phyloP scores from a whole-genome alignment of 2,329 filamentous ascomycete genomes.

The Raffaelea deltoideospora region DNA sequence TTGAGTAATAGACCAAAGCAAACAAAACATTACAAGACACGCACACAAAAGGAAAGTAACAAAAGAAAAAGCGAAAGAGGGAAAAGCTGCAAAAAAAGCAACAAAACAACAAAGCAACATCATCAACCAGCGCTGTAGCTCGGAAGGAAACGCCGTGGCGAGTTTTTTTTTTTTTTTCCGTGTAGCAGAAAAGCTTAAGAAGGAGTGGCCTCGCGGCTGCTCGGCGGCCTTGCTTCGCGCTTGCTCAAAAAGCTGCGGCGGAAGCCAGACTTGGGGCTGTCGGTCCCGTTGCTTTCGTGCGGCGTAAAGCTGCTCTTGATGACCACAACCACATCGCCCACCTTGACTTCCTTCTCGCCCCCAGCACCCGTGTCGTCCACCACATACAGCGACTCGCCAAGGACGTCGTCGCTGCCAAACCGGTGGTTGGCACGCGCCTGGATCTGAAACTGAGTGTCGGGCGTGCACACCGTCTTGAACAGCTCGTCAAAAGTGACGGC shows the following conservation, averaged over 20 bases:
- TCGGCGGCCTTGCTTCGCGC: slow-evolving; percentile 23
- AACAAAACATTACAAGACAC: too few species aligned
- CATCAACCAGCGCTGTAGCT: too few species aligned
- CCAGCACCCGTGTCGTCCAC: slow-evolving; percentile 63
- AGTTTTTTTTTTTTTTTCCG: background rate
- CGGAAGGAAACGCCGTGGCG: too few species aligned
- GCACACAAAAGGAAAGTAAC: too few species aligned
- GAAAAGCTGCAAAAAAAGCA: too few species aligned
- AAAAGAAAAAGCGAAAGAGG: too few species aligned
- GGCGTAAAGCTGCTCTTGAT: slow-evolving; percentile 58
- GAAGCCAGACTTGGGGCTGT: slow-evolving; percentile 30
- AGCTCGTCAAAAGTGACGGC: slow-evolving; percentile 59
- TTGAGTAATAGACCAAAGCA: background rate
- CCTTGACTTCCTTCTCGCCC: slow-evolving; percentile 56
- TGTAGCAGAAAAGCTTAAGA: slow-evolving; percentile 2
- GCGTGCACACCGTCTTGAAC: slow-evolving; percentile 62
- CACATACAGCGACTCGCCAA: slow-evolving; percentile 81
- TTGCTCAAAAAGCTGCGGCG: slow-evolving; percentile 42
- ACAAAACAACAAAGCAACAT: too few species aligned
- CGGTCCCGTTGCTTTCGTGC: slow-evolving; percentile 18
- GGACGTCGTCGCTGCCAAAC: slow-evolving; percentile 67
- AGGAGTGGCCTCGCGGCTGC: slow-evolving; percentile 29
- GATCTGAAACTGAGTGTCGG: slow-evolving; percentile 76
- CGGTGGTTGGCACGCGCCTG: slow-evolving; percentile 73
- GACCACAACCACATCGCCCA: slow-evolving; percentile 57